These are phyloP conservation scores for Coemansia sp. DNA, from an alignment of 192 early-diverging fungal genomes.

Conservation along the genomic window DNA sequence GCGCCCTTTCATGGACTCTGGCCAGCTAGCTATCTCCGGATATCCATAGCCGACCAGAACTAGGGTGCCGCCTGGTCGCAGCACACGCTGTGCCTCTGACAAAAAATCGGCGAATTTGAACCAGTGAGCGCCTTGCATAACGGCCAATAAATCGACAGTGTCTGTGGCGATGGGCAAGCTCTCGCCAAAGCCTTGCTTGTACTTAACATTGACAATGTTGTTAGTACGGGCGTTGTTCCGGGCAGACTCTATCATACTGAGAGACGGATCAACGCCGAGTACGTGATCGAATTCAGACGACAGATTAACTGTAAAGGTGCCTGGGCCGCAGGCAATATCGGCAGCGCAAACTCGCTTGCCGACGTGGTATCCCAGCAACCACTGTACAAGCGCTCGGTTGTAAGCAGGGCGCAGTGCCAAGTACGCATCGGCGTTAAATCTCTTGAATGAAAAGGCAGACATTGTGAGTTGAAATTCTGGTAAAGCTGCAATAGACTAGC, in stretches of 20 bases:
- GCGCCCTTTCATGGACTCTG: constrained; percentile 14
- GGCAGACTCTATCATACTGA: constrained; percentile 35
- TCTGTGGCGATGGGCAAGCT: constrained; percentile 22
- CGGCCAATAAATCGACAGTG: constrained; percentile 39
- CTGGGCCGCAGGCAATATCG: constrained; percentile 46
- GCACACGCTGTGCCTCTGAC: constrained; percentile 31
- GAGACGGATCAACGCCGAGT: constrained; percentile 32
- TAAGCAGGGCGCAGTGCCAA: constrained; percentile 39
- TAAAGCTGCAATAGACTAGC: not conserved
- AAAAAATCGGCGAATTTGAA: constrained; percentile 27
- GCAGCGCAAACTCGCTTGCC: constrained; percentile 13
- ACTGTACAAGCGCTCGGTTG: constrained; percentile 9
- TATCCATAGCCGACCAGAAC: constrained; percentile 43
- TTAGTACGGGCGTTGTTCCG: constrained; percentile 8
- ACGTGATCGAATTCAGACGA: constrained; percentile 21
- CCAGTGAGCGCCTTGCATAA: constrained; percentile 51
- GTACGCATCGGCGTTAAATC: constrained; percentile 38
- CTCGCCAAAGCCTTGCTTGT: constrained; percentile 28
- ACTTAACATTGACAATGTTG: constrained; percentile 25
- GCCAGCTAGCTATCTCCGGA: constrained; percentile 27
- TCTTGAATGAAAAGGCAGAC: constrained; percentile 38
- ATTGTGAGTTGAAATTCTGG: not conserved
- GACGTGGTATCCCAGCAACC: constrained; percentile 34
- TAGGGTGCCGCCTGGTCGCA: constrained; percentile 41
- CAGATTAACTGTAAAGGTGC: constrained; percentile 32